These are phyloP conservation scores for Harringtonia lauricola DNA, from an alignment of 2,329 filamentous ascomycete genomes.

Conservation along the genomic window DNA sequence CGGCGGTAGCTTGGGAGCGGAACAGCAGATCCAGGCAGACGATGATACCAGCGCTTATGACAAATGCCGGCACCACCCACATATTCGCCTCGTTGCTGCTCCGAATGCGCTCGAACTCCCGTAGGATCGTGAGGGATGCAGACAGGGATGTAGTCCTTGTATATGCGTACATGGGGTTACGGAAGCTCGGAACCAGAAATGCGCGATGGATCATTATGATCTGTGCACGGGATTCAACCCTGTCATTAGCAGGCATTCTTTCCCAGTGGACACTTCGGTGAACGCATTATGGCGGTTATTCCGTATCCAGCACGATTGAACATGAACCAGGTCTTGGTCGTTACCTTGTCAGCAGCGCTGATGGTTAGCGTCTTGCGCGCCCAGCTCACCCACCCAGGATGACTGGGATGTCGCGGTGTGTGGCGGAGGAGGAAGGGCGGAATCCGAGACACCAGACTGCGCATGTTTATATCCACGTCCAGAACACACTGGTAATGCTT, in stretches of 20 bases:
- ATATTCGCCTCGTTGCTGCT: neutral
- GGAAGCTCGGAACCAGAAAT: neutral
- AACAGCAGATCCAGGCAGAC: neutral
- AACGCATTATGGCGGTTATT: no score
- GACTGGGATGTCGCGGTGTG: neutral
- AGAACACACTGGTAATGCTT: neutral
- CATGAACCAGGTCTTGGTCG: no score
- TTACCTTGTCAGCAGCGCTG: neutral
- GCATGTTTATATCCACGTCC: neutral
- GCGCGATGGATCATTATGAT: slow-evolving; percentile 1
- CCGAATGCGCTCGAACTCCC: neutral
- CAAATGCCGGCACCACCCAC: neutral
- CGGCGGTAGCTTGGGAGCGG: neutral
- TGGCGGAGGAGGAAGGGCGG: neutral
- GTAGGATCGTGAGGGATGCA: neutral
- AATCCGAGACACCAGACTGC: neutral
- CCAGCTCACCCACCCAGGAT: neutral
- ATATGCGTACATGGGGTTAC: neutral
- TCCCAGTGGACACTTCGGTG: no score
- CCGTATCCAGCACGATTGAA: no score
- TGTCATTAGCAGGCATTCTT: neutral
- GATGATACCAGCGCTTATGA: neutral
- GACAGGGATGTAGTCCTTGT: neutral
- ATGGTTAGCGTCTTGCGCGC: neutral
- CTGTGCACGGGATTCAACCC: neutral